Base-by-base conservation (phyloP, 2,329 filamentous ascomycete species). In the Aspergillus sergii region DNA sequence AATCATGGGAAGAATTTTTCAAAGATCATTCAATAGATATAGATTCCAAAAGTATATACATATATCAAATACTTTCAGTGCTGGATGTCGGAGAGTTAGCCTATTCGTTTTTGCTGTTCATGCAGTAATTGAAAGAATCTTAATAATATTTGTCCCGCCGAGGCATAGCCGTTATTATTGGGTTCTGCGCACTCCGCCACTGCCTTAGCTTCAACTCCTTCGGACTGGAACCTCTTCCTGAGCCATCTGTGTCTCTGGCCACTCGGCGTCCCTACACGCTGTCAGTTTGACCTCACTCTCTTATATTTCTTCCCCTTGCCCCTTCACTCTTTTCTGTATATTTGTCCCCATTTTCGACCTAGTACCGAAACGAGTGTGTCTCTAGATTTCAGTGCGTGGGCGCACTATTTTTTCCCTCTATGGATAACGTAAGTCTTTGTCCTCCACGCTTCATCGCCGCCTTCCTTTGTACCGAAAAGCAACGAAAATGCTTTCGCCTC, bases 341-440 rank as follows among this genome's bases (percentile, higher is more conserved):
- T 55, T 55, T 39, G 14, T 19, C 32, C 10, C 21, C 23, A 39
- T 39, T 39, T 26, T 26, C 12, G 23, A 19, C 23, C 36, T 12
- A 39, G 11, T 23, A 36, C 23, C 51, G 56, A 67, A 63, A 67
- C 64, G 68, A 66, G 71, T 68, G 69, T 68, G 61, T 59, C 66
- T 69, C 69, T 68, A 65, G 66, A 62, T 68, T 66, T 64, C 62
- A 69, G 69, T 72, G 71, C 73, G 71, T 71, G 75, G 71, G 69
- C 73, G 74, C 74, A 73, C 71, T 55, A 39, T 72, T 73, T 72
- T 74, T 73, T 75, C 68, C 59, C 66, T 69, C 66, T 71, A 81
- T 81, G 79, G 79, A 80, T 74, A 80, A 79, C 72, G 79, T 81
- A 72, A 74, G 79, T 74, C 32, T 63, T 64, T 58, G 48, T 30